A percentile compares a stretch with the other conserved stretches of the same genome.
Evolutionary conservation across 768 basidiomycete genomes (phyloP).

Genomic region (Thelephora ganbajun): DNA sequence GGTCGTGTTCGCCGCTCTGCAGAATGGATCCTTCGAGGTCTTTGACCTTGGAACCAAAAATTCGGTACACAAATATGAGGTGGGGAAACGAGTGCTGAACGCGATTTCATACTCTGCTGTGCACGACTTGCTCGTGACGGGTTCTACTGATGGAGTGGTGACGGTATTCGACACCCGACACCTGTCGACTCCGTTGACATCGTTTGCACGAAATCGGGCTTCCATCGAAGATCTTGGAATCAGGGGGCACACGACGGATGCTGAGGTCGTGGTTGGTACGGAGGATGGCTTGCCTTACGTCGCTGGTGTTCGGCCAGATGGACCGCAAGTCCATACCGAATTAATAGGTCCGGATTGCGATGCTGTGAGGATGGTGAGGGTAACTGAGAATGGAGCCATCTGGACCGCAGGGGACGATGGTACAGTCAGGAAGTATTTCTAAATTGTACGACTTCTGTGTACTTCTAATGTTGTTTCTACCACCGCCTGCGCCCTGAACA

Average conservation of each 20-base stretch:
- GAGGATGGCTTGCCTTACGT: constrained; percentile 50
- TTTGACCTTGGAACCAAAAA: constrained; percentile 35
- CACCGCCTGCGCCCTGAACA: too few relatives aligned
- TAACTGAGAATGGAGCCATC: constrained; percentile 20
- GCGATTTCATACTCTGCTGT: constrained; percentile 30
- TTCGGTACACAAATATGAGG: constrained; percentile 15
- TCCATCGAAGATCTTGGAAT: constrained; percentile 36
- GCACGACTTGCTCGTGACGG: constrained; percentile 39
- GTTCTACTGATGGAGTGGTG: constrained; percentile 40
- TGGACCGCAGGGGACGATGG: constrained; percentile 57
- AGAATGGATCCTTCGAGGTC: constrained; percentile 38
- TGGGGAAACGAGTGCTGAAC: constrained; percentile 20
- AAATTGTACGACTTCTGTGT: too few relatives aligned
- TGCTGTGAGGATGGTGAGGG: constrained; percentile 31
- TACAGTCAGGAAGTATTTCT: constrained; percentile 34
- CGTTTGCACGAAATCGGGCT: constrained; percentile 30
- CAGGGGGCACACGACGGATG: constrained; percentile 7
- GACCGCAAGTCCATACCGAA: constrained; percentile 28
- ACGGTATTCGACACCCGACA: constrained; percentile 40
- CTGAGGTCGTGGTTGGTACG: constrained; percentile 20
- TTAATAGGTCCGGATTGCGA: constrained; percentile 51
- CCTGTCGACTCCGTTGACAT: constrained; percentile 23
- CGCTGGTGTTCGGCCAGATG: constrained; percentile 27
- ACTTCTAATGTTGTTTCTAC: too few relatives aligned
- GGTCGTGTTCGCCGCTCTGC: constrained; percentile 38